Percentiles rank a stretch among this genome's conserved stretches.
Evolutionary conservation across 371 early-diverging fungal genomes (phyloP).

Genomic region (Fennellomyces sp.): DNA sequence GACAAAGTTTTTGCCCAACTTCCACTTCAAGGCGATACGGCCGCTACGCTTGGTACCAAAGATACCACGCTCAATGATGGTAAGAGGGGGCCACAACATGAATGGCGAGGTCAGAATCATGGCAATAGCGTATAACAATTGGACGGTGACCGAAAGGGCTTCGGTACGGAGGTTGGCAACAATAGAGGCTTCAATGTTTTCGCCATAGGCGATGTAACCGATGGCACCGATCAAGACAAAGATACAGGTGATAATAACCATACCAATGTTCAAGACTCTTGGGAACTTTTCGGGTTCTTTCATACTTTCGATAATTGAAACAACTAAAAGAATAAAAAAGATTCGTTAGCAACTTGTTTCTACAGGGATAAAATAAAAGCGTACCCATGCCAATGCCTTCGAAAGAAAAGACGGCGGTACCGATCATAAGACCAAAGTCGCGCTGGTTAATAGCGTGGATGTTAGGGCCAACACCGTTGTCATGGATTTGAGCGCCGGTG

Average conservation of each 20-base stretch:
- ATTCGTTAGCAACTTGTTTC: slow-evolving; percentile 40
- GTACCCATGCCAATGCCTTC: slow-evolving; percentile 76
- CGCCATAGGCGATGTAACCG: slow-evolving; percentile 73
- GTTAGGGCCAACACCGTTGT: slow-evolving; percentile 42
- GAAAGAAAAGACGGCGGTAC: slow-evolving; percentile 79
- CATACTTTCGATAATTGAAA: slow-evolving; percentile 63
- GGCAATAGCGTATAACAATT: slow-evolving; percentile 73
- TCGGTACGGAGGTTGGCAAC: slow-evolving; percentile 66
- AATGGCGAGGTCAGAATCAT: slow-evolving; percentile 75
- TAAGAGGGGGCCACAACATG: slow-evolving; percentile 73
- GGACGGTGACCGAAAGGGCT: slow-evolving; percentile 53
- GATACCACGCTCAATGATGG: slow-evolving; percentile 67
- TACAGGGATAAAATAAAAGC: slow-evolving; percentile 7
- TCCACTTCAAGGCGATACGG: slow-evolving; percentile 35
- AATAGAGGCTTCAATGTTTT: slow-evolving; percentile 66
- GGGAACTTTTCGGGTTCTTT: slow-evolving; percentile 61
- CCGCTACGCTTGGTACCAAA: slow-evolving; percentile 41
- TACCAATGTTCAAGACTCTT: slow-evolving; percentile 57
- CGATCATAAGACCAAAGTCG: slow-evolving; percentile 71
- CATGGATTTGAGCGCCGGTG: slow-evolving; percentile 31
- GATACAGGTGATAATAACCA: slow-evolving; percentile 57
- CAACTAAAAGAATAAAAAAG: slow-evolving; percentile 25
- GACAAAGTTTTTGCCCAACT: slow-evolving; percentile 69
- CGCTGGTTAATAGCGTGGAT: slow-evolving; percentile 57
- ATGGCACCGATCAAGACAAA: slow-evolving; percentile 69